Evolutionary conservation across 768 basidiomycete genomes (phyloP), one percentile per base, ranked within the genome.

Genomic region (Mycena galericulata): DNA sequence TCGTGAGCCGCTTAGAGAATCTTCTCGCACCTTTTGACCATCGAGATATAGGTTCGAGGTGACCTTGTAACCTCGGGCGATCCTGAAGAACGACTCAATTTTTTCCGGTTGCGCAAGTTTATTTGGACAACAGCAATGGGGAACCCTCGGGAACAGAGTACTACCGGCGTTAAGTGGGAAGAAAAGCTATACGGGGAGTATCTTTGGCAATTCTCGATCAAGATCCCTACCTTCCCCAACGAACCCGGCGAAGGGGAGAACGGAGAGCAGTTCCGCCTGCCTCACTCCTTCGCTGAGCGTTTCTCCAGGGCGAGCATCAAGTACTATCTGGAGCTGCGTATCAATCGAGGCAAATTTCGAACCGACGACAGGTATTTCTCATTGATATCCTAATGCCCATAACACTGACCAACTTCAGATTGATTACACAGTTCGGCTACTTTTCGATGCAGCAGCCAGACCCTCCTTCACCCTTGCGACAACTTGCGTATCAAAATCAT

Each of bases 151-250:
- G 50, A 63, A 9, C 27, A 58, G 11, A 41, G 18, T 15, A 22
- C 51, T 47, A 29, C 68, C 11, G 26, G 24, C 49, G 58, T 20
- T n/a, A 32, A 36, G 1, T 70, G 60, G 60, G 43, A 38, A n/a
- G 61, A 66, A 17, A 70, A 57, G 30, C 53, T 70, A 15, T 15
- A 34, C 9, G 69, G 69, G 10, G 69, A 67, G 38, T 63, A 70
- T 30, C 3, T 27, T 11, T 70, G 46, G 46, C 60, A 59, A n/a
- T 59, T 70, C 40, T 70, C 65, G 5, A 34, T 70, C 5, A 34
- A 59, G 20, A 6, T 70, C 12, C 69, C 69, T 0, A 47, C 62
- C 20, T 27, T 40, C 40, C 56, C 36, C 43, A 22, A 29, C 29
- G 30, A 34, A 27, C 32, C 24, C 34, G 2, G 50, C 1, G 34